Evolutionary conservation across 257 asterid genomes (phyloP).

Genomic region (Apocynum venetum): DNA sequence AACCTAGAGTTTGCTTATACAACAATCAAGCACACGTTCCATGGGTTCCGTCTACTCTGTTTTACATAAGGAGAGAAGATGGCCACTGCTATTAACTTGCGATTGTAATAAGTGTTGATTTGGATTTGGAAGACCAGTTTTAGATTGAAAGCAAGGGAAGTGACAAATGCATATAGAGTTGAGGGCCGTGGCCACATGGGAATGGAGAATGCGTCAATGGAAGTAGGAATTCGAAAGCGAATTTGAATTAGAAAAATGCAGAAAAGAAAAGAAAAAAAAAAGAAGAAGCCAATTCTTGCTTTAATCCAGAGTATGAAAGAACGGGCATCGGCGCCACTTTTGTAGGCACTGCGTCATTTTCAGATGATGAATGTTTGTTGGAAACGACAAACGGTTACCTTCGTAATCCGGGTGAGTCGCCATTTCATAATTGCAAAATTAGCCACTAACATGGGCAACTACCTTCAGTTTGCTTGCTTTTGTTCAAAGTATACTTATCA

Average conservation of each 20-base stretch:
- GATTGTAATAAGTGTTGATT: background rate
- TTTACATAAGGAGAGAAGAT: background rate
- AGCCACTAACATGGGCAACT: slow-evolving; percentile 20
- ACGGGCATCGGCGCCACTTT: slow-evolving; percentile 5
- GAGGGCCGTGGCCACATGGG: slow-evolving; percentile 15
- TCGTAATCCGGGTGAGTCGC: slow-evolving; percentile 26
- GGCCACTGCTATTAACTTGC: background rate
- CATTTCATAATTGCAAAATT: slow-evolving; percentile 15
- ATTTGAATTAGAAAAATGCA: background rate
- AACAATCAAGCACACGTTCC: background rate
- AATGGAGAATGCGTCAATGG: background rate
- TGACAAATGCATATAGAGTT: background rate
- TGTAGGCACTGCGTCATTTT: slow-evolving; percentile 45
- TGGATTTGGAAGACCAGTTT: background rate
- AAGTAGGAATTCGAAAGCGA: slow-evolving; percentile 6
- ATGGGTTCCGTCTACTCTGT: background rate
- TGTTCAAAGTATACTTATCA: slow-evolving; percentile 27
- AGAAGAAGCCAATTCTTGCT: no score
- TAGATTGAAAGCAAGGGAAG: background rate
- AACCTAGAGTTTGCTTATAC: background rate
- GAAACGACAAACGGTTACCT: slow-evolving; percentile 46
- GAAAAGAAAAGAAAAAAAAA: background rate
- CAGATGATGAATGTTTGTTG: slow-evolving; percentile 34
- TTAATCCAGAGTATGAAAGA: slow-evolving; percentile 6
- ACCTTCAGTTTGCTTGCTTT: slow-evolving; percentile 26